Conservation (phyloP, 148 eudicot genomes). For the Cornus suecica region DNA sequence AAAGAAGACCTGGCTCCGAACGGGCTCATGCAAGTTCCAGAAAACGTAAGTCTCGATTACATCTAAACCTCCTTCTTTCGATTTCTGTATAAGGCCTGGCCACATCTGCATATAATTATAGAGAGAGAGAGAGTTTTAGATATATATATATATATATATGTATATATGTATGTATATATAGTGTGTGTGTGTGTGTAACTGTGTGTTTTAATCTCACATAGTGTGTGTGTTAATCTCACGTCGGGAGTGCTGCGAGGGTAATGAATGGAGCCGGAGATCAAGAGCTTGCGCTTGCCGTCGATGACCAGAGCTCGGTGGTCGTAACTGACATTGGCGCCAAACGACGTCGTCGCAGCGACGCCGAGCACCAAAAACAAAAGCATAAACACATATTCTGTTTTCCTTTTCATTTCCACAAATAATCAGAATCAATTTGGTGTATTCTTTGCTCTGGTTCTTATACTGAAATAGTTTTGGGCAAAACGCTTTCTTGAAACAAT, state of each 20-base stretch:
- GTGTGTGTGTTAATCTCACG: conserved; percentile 21
- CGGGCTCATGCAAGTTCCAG: conserved; percentile 89
- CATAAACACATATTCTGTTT: not conserved
- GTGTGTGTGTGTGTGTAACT: no score
- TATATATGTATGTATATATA: no score
- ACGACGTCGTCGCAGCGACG: conserved; percentile 29
- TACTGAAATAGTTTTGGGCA: not conserved
- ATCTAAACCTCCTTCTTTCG: conserved; percentile 87
- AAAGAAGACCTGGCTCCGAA: conserved; percentile 58
- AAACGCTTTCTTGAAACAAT: conserved; percentile 15
- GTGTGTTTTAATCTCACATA: no score
- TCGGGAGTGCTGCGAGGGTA: conserved; percentile 98
- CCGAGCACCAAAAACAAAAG: conserved; percentile 18
- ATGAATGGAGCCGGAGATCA: conserved; percentile 92
- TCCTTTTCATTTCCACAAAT: not conserved
- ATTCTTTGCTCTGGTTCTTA: not conserved
- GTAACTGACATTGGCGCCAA: conserved; percentile 64
- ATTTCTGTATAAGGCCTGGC: conserved; percentile 87
- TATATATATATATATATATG: no score
- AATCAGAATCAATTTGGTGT: not conserved
- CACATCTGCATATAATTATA: conserved; percentile 60
- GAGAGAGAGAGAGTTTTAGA: not conserved
- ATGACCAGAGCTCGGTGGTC: conserved; percentile 82
- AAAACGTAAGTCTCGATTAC: conserved; percentile 85
- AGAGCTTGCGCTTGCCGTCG: conserved; percentile 70